Evolutionary conservation across 192 early-diverging fungal species (phyloP), one percentile per base, ranked within the genome.

Genomic region (Lunasporangiospora selenospora): DNA sequence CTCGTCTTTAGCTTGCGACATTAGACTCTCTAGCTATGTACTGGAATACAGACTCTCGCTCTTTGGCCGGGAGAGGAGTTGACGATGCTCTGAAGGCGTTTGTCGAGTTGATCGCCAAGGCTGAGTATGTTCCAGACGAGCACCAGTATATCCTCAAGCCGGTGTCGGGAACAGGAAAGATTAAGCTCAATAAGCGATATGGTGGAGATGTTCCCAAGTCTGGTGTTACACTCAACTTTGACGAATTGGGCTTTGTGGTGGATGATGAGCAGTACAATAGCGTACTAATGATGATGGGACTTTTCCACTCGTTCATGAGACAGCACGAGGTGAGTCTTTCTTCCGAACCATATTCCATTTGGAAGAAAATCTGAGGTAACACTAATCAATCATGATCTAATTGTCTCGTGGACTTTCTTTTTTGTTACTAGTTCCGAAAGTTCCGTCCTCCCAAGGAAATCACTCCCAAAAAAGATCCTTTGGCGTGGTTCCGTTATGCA

Each of bases 241-340:
- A 96, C 75, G 92, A 95, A 75, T 79, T 98, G 19, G 95, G 89
- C 0, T 98, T 99, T 70, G 87, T 91, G 12, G 62, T 99, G 4
- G 92, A 96, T 51, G 89, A 95, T 65, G 85, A 90, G 50, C 97
- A 99, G 67, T 99, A 95, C 69, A 76, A 81, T 1, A 93, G 92
- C 43, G 81, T 87, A 1, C 75, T 98, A 54, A 57, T 90, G 21
- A 83, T 99, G 62, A 82, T 94, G 31, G 88, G 90, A 10, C 67
- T 91, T 6, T 95, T 99, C 67, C 90, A 95, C 61, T 85, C 87
- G 0, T 92, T 89, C 38, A 78, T 93, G 52, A 88, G 87, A 37
- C 80, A 91, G 57, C 85, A 95, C 57, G 82, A 88, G 81, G 86
- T 88, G 61, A 44, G 13, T 8, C 30, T 26, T 11, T 16, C 46